Conservation (phyloP, 192 early-diverging fungal genomes). For the Umbelopsis vinacea region DNA sequence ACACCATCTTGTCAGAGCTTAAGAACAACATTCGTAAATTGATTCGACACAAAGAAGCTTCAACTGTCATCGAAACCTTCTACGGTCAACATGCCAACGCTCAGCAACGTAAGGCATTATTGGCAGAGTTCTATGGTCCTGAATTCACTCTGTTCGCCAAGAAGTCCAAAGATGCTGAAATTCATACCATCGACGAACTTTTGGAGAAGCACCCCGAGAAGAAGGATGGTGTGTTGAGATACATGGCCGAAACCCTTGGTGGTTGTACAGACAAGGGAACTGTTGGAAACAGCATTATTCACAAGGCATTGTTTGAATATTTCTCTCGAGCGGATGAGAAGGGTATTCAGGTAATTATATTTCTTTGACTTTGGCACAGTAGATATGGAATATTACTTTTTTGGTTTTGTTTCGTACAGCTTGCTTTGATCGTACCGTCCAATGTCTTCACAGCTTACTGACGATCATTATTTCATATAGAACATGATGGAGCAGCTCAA, state of each 20-base stretch:
- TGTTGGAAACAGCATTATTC: conserved; percentile 79
- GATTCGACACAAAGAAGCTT: conserved; percentile 90
- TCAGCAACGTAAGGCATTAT: conserved; percentile 68
- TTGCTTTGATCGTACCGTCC: no score
- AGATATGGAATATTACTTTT: neutral
- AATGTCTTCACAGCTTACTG: no score
- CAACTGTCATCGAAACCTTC: conserved; percentile 81
- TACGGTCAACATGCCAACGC: conserved; percentile 83
- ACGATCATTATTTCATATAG: neutral
- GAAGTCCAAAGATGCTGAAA: conserved; percentile 49
- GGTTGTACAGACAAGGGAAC: conserved; percentile 86
- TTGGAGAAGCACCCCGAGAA: conserved; percentile 68
- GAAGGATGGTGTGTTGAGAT: conserved; percentile 70
- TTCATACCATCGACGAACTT: conserved; percentile 60
- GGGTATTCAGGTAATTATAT: conserved; percentile 45
- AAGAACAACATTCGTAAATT: conserved; percentile 81
- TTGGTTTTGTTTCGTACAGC: neutral
- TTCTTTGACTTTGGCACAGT: neutral
- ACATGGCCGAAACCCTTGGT: conserved; percentile 69
- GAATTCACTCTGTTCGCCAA: conserved; percentile 81
- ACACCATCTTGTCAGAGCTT: conserved; percentile 77
- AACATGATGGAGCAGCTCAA: conserved; percentile 80
- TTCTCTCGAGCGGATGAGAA: conserved; percentile 68
- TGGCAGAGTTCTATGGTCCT: conserved; percentile 93
- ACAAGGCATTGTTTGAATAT: conserved; percentile 87